Percentiles rank a stretch among this genome's conserved stretches.
phyloP scores from a whole-genome alignment of 805 yeast species.

The Teunomyces tritomae region DNA sequence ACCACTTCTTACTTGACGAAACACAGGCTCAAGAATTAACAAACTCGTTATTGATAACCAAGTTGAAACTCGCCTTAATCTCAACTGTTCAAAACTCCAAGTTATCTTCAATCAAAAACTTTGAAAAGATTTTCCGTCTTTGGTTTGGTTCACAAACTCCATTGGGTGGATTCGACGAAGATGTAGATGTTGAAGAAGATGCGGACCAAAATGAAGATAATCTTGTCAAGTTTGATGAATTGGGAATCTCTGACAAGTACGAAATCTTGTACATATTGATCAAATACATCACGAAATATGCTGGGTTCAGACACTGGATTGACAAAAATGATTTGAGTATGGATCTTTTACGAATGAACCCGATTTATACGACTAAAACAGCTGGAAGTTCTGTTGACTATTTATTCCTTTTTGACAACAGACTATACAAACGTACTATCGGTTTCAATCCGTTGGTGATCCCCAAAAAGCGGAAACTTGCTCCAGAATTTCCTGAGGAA shows the following conservation, averaged over 20 bases:
- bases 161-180: slow-evolving; percentile 27
- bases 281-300: slow-evolving; percentile 39
- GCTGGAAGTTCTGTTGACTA: slow-evolving; percentile 26
- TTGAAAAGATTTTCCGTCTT: slow-evolving; percentile 32
- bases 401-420: slow-evolving; percentile 44
- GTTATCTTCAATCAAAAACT: slow-evolving; percentile 24
- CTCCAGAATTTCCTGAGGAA: slow-evolving; percentile 33
- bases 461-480: slow-evolving; percentile 34
- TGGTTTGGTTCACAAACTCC: slow-evolving; percentile 36
- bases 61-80: slow-evolving; percentile 42
- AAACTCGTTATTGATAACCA: slow-evolving; percentile 33
- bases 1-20: slow-evolving; percentile 7
- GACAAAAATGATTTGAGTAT: slow-evolving; percentile 34
- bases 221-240: slow-evolving; percentile 34
- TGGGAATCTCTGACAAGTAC: slow-evolving; percentile 47
- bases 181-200: slow-evolving; percentile 21
- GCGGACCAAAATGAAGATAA: slow-evolving; percentile 7
- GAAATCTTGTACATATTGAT: slow-evolving; percentile 48
- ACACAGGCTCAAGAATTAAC: slow-evolving; percentile 1
- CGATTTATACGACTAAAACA: slow-evolving; percentile 7
- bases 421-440: slow-evolving; percentile 45
- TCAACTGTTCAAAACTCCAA: slow-evolving; percentile 39
- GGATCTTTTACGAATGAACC: slow-evolving; percentile 22
- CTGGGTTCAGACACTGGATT: slow-evolving; percentile 46
- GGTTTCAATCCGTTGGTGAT: slow-evolving; percentile 24